Evolutionary conservation across 257 asterid species (phyloP).

Genomic region (Lycium barbarum): DNA sequence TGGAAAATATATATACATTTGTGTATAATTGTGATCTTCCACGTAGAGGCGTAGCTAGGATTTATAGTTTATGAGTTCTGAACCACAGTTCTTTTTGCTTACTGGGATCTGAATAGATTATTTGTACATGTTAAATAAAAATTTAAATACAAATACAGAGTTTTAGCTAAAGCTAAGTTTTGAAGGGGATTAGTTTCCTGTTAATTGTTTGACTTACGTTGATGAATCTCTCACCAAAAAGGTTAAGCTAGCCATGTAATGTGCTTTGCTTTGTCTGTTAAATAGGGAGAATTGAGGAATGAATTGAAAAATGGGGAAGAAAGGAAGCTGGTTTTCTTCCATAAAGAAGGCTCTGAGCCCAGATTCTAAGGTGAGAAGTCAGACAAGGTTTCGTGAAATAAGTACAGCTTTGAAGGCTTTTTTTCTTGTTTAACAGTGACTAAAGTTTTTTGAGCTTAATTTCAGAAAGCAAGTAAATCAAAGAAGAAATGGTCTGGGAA

Average conservation of each 20-base stretch:
- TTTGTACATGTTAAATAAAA: too few relatives aligned
- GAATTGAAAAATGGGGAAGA: constrained; percentile 73
- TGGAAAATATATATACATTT: not conserved
- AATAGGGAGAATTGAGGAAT: constrained; percentile 51
- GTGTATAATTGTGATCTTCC: not conserved
- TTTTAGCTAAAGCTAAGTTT: too few relatives aligned
- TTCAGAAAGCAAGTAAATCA: constrained; percentile 61
- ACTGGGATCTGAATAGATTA: too few relatives aligned
- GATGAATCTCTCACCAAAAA: constrained; percentile 9
- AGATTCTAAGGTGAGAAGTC: constrained; percentile 56
- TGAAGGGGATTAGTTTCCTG: not conserved
- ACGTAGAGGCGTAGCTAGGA: too few relatives aligned
- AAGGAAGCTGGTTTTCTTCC: constrained; percentile 90
- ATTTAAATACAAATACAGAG: too few relatives aligned
- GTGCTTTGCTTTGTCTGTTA: constrained; percentile 23
- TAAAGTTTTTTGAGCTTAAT: constrained; percentile 2
- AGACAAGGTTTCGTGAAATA: constrained; percentile 48
- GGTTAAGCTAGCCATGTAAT: constrained; percentile 31
- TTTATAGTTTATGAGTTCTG: too few relatives aligned
- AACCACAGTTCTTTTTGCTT: too few relatives aligned
- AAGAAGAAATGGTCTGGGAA: constrained; percentile 54
- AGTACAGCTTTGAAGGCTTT: not conserved
- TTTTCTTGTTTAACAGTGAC: not conserved
- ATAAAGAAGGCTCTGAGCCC: constrained; percentile 91
- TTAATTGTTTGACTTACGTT: not conserved